A percentile compares a stretch with the other conserved stretches of the same genome.
Conservation (phyloP, 257 asterid genomes). For the Leonotis leonurus region DNA sequence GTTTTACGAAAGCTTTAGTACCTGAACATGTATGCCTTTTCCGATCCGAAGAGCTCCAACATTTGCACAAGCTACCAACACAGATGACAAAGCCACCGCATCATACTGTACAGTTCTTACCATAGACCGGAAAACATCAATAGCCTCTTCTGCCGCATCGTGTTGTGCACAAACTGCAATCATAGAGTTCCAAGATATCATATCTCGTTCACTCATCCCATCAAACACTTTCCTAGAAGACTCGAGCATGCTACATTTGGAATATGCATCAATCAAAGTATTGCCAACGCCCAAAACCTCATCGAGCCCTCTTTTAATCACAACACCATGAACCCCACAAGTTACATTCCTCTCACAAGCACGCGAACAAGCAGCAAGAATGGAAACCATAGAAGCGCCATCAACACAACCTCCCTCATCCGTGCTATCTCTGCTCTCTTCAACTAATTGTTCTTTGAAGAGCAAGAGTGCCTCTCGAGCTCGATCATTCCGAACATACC, state of each 20-base stretch:
- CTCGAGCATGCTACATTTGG: constrained; percentile 71
- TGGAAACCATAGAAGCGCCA: constrained; percentile 63
- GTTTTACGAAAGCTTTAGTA: too few relatives aligned
- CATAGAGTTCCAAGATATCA: constrained; percentile 78
- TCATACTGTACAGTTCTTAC: constrained; percentile 33
- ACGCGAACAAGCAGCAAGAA: constrained; percentile 78
- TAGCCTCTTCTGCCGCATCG: constrained; percentile 55
- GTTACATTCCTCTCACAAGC: constrained; percentile 49
- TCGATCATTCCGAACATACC: constrained; percentile 51
- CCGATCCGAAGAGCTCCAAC: constrained; percentile 75
- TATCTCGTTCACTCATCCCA: constrained; percentile 56
- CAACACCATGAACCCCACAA: constrained; percentile 62
- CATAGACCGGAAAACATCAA: constrained; percentile 50
- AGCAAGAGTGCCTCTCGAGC: constrained; percentile 61
- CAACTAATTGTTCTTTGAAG: constrained; percentile 52
- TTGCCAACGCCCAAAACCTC: constrained; percentile 56
- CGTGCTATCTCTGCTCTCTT: constrained; percentile 22
- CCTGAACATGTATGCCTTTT: constrained; percentile 73
- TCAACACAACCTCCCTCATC: constrained; percentile 46
- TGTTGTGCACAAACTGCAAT: constrained; percentile 79
- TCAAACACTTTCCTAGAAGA: constrained; percentile 62
- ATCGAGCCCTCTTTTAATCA: constrained; percentile 49
- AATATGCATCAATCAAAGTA: constrained; percentile 80
- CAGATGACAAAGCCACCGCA: constrained; percentile 66
- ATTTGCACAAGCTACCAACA: constrained; percentile 82